These are phyloP conservation scores for Curvularia sp. DNA, from an alignment of 2,329 filamentous ascomycete species.

Conservation along the genomic window DNA sequence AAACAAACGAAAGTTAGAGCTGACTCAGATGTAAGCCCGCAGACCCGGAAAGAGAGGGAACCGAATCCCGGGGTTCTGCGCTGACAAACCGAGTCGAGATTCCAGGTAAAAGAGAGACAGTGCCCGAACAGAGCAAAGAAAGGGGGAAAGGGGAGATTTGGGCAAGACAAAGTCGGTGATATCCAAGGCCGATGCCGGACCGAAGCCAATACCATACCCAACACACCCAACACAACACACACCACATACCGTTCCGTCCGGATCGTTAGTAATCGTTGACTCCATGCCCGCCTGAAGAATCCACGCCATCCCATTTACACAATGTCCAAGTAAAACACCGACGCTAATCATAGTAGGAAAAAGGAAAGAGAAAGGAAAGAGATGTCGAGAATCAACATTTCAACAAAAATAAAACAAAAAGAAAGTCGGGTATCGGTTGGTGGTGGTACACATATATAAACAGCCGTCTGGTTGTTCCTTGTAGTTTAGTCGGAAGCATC, in stretches of 20 bases:
- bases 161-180: not conserved
- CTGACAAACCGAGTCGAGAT: not conserved
- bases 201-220: conserved; percentile 2
- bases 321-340: conserved; percentile 3
- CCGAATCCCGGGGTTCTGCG: not conserved
- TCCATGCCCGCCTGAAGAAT: not conserved
- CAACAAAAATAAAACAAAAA: not conserved
- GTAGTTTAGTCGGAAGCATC: conserved; percentile 4
- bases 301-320: not conserved
- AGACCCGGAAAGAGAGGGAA: not conserved
- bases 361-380: not conserved
- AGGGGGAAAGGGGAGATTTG: too few relatives aligned
- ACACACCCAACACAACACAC: not conserved
- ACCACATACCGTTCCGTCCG: not conserved
- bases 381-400: not conserved
- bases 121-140: conserved; percentile 2
- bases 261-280: not conserved
- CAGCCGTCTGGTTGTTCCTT: not conserved
- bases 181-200: conserved; percentile 3
- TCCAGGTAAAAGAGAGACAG: not conserved
- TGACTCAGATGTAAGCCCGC: not conserved
- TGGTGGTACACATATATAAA: not conserved
- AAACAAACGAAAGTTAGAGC: not conserved
- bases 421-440: not conserved
- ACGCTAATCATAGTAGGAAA: conserved; percentile 8